A percentile compares a stretch with the other conserved stretches of the same genome.
Evolutionary conservation across 371 early-diverging fungal species (phyloP).

Genomic region (Saksenaea oblongispora): DNA sequence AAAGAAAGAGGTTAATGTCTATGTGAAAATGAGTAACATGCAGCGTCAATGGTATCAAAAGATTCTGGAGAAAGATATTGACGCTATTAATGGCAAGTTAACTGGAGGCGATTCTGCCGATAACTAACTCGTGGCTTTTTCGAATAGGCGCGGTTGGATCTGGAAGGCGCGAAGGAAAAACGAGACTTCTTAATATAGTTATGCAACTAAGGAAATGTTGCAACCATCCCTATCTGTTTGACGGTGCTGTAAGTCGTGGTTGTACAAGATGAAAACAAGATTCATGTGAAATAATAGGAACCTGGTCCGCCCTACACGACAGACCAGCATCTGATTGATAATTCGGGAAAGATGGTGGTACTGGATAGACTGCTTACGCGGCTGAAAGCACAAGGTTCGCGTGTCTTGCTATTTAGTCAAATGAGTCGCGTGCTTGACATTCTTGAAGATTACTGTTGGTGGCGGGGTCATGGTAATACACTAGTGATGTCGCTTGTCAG

Average conservation of each 20-base stretch:
- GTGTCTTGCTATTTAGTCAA: slow-evolving; percentile 98
- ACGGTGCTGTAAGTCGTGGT: slow-evolving; percentile 78
- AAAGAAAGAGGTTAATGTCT: slow-evolving; percentile 96
- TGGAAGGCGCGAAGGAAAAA: slow-evolving; percentile 76
- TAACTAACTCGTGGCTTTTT: neutral
- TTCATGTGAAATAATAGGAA: slow-evolving; percentile 25
- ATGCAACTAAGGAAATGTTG: slow-evolving; percentile 99
- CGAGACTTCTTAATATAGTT: slow-evolving; percentile 94
- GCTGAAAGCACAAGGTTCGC: slow-evolving; percentile 89
- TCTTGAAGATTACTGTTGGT: slow-evolving; percentile 97
- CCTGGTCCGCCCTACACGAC: slow-evolving; percentile 95
- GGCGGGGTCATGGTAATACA: slow-evolving; percentile 73
- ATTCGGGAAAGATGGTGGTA: slow-evolving; percentile 92
- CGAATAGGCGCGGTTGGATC: slow-evolving; percentile 36
- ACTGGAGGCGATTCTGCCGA: neutral
- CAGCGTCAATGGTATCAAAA: slow-evolving; percentile 98
- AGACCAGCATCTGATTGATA: slow-evolving; percentile 95
- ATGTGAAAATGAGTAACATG: slow-evolving; percentile 94
- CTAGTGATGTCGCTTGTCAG: neutral
- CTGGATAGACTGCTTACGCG: slow-evolving; percentile 90
- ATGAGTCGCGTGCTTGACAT: slow-evolving; percentile 99
- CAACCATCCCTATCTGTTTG: slow-evolving; percentile 99
- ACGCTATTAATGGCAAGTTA: slow-evolving; percentile 83
- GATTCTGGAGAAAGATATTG: slow-evolving; percentile 97
- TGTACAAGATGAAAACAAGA: neutral